phyloP scores from a whole-genome alignment of 352 stramenopile species.

The Phytophthora boehmeriae region DNA sequence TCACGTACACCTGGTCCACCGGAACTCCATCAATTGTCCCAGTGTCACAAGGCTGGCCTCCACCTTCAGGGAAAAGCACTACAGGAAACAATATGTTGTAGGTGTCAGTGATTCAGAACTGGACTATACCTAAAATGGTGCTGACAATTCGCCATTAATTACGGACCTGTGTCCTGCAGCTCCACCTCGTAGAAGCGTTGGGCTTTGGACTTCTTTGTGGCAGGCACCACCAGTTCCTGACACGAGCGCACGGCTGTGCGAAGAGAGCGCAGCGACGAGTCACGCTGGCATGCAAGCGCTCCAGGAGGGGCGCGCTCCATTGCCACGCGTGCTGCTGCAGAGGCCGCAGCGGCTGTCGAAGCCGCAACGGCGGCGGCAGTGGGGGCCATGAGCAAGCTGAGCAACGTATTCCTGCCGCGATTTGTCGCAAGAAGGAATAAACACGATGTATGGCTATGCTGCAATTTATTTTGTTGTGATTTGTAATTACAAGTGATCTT shows the following conservation, averaged over 20 bases:
- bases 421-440: constrained; percentile 20
- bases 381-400: constrained; percentile 27
- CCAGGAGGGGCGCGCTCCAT: constrained; percentile 39
- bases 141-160: constrained; percentile 1
- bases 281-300: constrained; percentile 63
- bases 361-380: constrained; percentile 29
- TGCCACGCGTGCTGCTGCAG: constrained; percentile 3
- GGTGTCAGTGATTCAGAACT: constrained; percentile 20
- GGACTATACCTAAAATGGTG: not conserved
- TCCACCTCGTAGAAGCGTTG: constrained; percentile 62
- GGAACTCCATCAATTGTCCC: constrained; percentile 52
- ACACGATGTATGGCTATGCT: constrained; percentile 3
- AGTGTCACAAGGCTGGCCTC: constrained; percentile 87
- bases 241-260: constrained; percentile 52
- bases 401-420: constrained; percentile 4
- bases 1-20: constrained; percentile 69
- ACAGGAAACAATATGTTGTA: too few relatives aligned
- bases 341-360: constrained; percentile 12
- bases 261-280: constrained; percentile 67
- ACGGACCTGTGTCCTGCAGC: constrained; percentile 63
- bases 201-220: constrained; percentile 45
- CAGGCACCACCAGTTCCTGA: constrained; percentile 26
- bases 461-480: not conserved
- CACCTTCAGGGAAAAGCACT: constrained; percentile 89
- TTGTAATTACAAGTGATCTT: not conserved